Evolutionary conservation across 768 basidiomycete genomes (phyloP).

Genomic region (Suillus spraguei): DNA sequence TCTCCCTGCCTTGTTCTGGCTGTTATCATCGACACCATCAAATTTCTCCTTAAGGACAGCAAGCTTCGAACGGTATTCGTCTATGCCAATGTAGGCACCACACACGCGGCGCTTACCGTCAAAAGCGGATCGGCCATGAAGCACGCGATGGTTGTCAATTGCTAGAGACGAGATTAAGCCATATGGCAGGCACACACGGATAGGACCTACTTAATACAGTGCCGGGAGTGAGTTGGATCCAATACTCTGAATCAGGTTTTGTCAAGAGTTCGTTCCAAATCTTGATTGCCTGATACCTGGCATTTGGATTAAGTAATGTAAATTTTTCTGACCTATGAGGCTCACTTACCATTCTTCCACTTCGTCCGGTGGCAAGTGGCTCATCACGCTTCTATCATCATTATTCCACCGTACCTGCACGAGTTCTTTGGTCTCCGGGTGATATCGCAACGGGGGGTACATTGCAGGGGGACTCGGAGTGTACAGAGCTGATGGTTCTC

Average conservation of each 20-base stretch:
- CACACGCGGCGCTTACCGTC: slow-evolving; percentile 89
- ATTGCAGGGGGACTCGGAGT: slow-evolving; percentile 56
- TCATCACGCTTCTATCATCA: slow-evolving; percentile 87
- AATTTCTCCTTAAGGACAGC: slow-evolving; percentile 67
- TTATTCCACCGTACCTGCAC: slow-evolving; percentile 92
- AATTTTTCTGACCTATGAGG: not conserved
- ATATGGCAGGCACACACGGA: not conserved
- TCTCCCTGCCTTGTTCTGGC: not conserved
- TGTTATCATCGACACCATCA: slow-evolving; percentile 30
- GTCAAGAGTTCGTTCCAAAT: slow-evolving; percentile 77
- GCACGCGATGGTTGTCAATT: slow-evolving; percentile 89
- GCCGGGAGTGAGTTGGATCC: slow-evolving; percentile 88
- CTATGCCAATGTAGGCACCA: slow-evolving; percentile 90
- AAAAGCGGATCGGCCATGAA: slow-evolving; percentile 94
- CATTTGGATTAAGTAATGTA: slow-evolving; percentile 5
- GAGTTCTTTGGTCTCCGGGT: slow-evolving; percentile 59
- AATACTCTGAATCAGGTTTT: slow-evolving; percentile 84
- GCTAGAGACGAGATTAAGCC: slow-evolving; percentile 43
- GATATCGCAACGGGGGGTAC: slow-evolving; percentile 75
- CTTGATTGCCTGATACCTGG: slow-evolving; percentile 79
- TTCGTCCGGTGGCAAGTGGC: slow-evolving; percentile 51
- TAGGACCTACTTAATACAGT: slow-evolving; percentile 73
- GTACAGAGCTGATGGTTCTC: slow-evolving; percentile 63
- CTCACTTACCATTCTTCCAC: slow-evolving; percentile 80
- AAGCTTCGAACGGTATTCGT: slow-evolving; percentile 87